These are phyloP conservation scores for Pythium rishiriense DNA, from an alignment of 352 stramenopile species.

Conservation along the genomic window DNA sequence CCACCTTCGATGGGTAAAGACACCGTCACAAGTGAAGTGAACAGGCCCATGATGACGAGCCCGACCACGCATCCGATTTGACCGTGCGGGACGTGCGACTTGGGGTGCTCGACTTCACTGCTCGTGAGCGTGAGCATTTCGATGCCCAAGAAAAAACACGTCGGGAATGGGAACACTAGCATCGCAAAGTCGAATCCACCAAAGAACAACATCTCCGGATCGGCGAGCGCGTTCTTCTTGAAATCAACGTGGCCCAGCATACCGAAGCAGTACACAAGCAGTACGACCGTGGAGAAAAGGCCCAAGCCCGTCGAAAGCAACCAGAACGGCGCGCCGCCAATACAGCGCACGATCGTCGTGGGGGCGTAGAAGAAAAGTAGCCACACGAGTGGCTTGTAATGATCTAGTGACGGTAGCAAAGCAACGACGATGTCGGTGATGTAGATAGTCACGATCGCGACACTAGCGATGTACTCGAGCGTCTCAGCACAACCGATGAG, in stretches of 20 bases:
- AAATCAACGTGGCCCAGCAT: slow-evolving; percentile 9
- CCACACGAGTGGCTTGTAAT: slow-evolving; percentile 18
- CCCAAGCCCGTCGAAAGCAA: background rate
- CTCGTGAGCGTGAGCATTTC: slow-evolving; percentile 21
- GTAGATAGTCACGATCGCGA: slow-evolving; percentile 12
- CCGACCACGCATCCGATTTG: slow-evolving; percentile 7
- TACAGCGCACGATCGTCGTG: slow-evolving; percentile 8
- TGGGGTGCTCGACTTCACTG: slow-evolving; percentile 13
- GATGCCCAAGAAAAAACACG: slow-evolving; percentile 28
- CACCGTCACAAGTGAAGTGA: slow-evolving; percentile 8
- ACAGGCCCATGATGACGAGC: slow-evolving; percentile 12
- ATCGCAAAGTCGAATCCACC: slow-evolving; percentile 8
- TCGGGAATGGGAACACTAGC: slow-evolving; percentile 19
- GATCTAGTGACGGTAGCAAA: slow-evolving; percentile 1
- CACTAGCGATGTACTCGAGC: slow-evolving; percentile 16
- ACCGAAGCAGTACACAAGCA: slow-evolving; percentile 26
- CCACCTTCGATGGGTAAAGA: slow-evolving; percentile 2
- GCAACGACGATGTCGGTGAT: slow-evolving; percentile 12
- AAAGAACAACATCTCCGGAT: background rate
- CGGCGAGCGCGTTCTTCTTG: background rate
- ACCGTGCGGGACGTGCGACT: slow-evolving; percentile 7
- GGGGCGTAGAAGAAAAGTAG: slow-evolving; percentile 20
- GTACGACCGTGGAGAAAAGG: background rate
- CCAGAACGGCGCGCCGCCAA: slow-evolving; percentile 20
- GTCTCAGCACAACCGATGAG: slow-evolving; percentile 22